Base-by-base conservation (phyloP, 352 stramenopile genomes). In the Phytophthora hybrid region DNA sequence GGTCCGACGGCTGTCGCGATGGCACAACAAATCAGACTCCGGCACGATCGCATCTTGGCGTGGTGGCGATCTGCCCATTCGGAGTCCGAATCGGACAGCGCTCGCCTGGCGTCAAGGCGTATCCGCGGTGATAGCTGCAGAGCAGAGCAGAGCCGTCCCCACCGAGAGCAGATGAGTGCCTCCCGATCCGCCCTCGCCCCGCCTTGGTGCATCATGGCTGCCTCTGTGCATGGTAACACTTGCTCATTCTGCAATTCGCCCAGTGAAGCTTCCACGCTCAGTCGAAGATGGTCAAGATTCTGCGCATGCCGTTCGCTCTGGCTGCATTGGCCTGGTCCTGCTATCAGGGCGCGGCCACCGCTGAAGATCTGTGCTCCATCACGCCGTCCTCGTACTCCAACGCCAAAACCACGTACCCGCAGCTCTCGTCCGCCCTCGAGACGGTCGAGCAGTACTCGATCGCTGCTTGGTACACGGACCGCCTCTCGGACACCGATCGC, bases 401-500 rank as follows among this genome's bases (percentile, higher is more conserved):
- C 6, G 81, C 82, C 39, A 83, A 82, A 58, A 78, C 59, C 1
- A 68, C 75, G 9, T 85, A 89, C 47, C 78, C 83, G 18, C 37
- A 76, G 13, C 58, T 85, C 16, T 62, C 66, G 26, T 64, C 47
- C 9, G 83, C 83, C 34, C 29, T 91, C 21, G 56, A 75, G 23
- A 78, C 78, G 21, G 52, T 90, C 9, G 69, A 79, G 49, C 63
- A 84, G 23, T 77, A 87, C 59, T 76, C 80, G 9, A 81, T 85
- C 31, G 78, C 80, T 55, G 81, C 79, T 2, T 91, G 82, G 80
- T 91, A 91, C 71, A 84, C 84, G 21, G 84, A 91, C 58, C 80
- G 84, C 44, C 59, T 71, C 21, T 78, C 62, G 11, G 53, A 73
- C 16, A 60, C 72, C 23, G 73, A 77, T 14, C 67, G 69, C 3